A percentile compares a stretch with the other conserved stretches of the same genome.
These are phyloP conservation scores for Mitragyna speciosa DNA, from an alignment of 257 asterid species.

Conservation along the genomic window DNA sequence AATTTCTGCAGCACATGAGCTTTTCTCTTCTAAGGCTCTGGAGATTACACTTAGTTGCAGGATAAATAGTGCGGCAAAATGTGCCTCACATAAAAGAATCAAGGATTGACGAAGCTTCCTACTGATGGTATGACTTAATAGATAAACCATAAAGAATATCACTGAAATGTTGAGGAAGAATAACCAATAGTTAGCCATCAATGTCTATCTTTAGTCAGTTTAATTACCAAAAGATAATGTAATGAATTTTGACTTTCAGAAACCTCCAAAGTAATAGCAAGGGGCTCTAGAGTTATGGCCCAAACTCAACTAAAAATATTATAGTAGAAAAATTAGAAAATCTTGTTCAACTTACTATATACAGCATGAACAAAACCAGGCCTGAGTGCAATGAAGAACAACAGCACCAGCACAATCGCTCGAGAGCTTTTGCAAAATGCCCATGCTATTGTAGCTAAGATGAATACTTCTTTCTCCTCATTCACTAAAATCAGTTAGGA, in stretches of 20 bases:
- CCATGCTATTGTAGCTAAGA: constrained; percentile 97
- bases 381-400: constrained; percentile 78
- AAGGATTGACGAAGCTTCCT: constrained; percentile 74
- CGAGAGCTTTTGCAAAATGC: constrained; percentile 92
- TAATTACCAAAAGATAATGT: too few species aligned
- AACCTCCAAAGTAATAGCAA: too few species aligned
- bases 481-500: constrained; percentile 47
- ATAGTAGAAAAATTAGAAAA: neutral
- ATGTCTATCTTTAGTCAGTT: too few species aligned
- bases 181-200: constrained; percentile 2
- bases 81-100: constrained; percentile 88
- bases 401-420: constrained; percentile 78
- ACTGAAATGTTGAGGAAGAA: constrained; percentile 43
- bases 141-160: constrained; percentile 80
- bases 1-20: constrained; percentile 62
- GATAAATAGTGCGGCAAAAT: constrained; percentile 76
- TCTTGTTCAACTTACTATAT: constrained; percentile 63
- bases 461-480: constrained; percentile 78
- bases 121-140: constrained; percentile 70
- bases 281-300: too few species aligned
- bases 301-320: constrained; percentile 4
- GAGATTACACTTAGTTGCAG: constrained; percentile 83
- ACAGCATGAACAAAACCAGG: constrained; percentile 90
- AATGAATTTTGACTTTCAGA: neutral
- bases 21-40: constrained; percentile 54